phyloP scores from a whole-genome alignment of 2,329 filamentous ascomycete genomes.

The Chrysoporthe deuterocubensis region DNA sequence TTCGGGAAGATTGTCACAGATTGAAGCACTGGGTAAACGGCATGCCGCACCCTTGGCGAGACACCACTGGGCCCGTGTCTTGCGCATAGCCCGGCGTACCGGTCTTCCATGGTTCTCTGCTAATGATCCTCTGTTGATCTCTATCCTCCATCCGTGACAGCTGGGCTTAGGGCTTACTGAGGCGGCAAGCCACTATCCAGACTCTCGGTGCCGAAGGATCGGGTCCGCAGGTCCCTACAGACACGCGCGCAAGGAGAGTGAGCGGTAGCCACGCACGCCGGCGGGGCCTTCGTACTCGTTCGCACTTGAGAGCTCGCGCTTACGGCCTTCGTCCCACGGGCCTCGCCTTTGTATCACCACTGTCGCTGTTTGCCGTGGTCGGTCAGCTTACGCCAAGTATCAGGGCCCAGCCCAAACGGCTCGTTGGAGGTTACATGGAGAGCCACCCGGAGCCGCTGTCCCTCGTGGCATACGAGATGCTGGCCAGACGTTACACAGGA shows the following conservation, averaged over 20 bases:
- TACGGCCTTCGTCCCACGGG: neutral
- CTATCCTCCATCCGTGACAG: neutral
- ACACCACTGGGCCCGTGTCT: neutral
- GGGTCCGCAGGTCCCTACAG: neutral
- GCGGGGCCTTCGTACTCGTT: neutral
- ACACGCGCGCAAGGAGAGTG: neutral
- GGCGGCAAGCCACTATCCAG: slow-evolving; percentile 2
- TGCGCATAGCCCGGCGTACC: neutral
- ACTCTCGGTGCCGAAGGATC: slow-evolving; percentile 1
- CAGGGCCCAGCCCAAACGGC: neutral
- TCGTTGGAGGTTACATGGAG: neutral
- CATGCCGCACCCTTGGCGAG: neutral
- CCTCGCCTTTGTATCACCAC: slow-evolving; percentile 1
- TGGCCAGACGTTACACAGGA: neutral
- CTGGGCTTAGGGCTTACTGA: slow-evolving; percentile 6
- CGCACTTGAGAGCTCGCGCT: neutral
- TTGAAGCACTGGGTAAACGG: neutral
- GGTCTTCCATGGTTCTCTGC: neutral
- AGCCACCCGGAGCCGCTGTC: neutral
- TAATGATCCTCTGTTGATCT: neutral
- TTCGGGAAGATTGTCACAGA: neutral
- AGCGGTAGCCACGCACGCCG: neutral
- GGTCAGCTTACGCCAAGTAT: neutral
- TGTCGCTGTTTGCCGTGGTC: neutral
- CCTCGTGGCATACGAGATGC: neutral